Conservation (phyloP, 805 yeast genomes). For the Priceomyces castillae region DNA sequence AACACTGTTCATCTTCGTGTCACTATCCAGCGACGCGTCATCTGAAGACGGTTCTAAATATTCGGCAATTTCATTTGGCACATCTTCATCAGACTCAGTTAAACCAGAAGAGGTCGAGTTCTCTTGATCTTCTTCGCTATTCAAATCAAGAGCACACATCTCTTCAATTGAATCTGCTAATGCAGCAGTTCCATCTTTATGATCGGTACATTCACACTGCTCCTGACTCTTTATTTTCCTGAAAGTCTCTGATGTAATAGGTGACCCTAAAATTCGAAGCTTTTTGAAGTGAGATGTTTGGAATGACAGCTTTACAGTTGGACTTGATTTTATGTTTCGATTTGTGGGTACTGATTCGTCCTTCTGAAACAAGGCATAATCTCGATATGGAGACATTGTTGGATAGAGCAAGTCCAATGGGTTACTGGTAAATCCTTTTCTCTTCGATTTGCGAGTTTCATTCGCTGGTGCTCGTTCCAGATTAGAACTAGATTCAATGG, state of each 20-base stretch:
- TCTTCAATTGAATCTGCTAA: background rate
- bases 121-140: slow-evolving; percentile 1
- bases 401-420: slow-evolving; percentile 16
- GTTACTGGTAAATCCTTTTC: slow-evolving; percentile 10
- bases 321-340: slow-evolving; percentile 30
- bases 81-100: background rate
- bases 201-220: slow-evolving; percentile 13
- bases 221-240: slow-evolving; percentile 6
- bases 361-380: slow-evolving; percentile 4
- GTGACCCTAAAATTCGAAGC: slow-evolving; percentile 39
- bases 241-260: slow-evolving; percentile 23
- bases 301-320: slow-evolving; percentile 36
- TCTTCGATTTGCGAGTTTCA: background rate
- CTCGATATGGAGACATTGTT: slow-evolving; percentile 1
- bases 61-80: background rate
- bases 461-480: background rate
- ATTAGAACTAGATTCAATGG: background rate
- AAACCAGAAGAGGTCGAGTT: background rate
- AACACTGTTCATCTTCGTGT: background rate
- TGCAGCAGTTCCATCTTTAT: slow-evolving; percentile 10
- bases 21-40: background rate
- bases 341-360: slow-evolving; percentile 6
- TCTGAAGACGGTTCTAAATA: background rate
- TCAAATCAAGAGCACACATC: background rate
- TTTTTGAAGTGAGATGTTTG: slow-evolving; percentile 41